A percentile compares a stretch with the other conserved stretches of the same genome.
phyloP scores from a whole-genome alignment of 805 yeast genomes.

The Teunomyces cretensis region DNA sequence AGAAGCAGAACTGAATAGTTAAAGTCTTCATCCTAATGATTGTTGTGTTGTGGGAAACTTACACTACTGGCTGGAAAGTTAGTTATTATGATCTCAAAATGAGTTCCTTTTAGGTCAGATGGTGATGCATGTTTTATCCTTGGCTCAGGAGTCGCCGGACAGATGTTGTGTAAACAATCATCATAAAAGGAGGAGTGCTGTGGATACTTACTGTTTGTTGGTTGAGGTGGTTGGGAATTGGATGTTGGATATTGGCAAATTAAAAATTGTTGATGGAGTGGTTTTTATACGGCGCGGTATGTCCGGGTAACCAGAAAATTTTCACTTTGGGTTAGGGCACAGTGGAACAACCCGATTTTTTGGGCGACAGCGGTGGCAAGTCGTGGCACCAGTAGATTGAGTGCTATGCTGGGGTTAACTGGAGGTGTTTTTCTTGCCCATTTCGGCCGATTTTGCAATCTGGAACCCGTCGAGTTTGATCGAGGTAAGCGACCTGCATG shows the following conservation, averaged over 20 bases:
- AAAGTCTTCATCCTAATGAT: conserved; percentile 57
- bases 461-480: too few species aligned
- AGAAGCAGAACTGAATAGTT: conserved; percentile 95
- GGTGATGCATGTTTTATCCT: conserved; percentile 96
- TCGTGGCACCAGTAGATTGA: too few species aligned
- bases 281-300: background rate
- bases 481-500: too few species aligned
- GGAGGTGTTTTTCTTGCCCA: too few species aligned
- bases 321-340: too few species aligned
- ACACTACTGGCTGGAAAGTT: conserved; percentile 1
- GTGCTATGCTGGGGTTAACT: too few species aligned
- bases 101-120: conserved; percentile 58
- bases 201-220: background rate
- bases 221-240: background rate
- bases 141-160: conserved; percentile 71
- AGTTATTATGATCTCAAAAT: background rate
- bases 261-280: background rate
- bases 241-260: too few species aligned
- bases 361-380: too few species aligned
- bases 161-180: conserved; percentile 18
- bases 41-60: conserved; percentile 10
- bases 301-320: background rate
- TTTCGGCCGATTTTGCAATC: too few species aligned
- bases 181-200: conserved; percentile 8
- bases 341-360: too few species aligned